Base-by-base conservation (phyloP, 2,329 filamentous ascomycete species). In the Camillea tinctor region DNA sequence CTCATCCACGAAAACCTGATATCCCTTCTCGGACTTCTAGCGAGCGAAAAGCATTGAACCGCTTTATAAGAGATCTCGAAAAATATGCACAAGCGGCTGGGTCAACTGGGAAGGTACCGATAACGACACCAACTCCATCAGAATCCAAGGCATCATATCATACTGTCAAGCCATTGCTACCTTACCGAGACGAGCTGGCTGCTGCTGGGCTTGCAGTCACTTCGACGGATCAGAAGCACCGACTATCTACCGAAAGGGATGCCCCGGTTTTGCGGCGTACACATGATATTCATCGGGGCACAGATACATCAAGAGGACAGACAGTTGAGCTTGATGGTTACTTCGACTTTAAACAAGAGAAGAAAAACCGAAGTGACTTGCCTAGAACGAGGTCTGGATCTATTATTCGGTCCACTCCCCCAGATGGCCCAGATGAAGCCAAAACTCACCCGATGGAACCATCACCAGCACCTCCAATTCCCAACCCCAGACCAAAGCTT, bases 201-300 rank as follows among this genome's bases (percentile, higher is more conserved):
- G 77, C 77, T 59, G 83, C 81, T 57, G 83, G 84, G 1, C 75
- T 87, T 54, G 83, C 84, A 1, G 80, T 87, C 1, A 86, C 84
- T 11, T 85, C 84, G 62, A 75, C 63, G 60, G 84, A 79, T 64
- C 79, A 78, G 70, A 74, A 52, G 5, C 64, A 60, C 20, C 66
- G 49, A 55, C 68, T 50, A 50, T 68, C 59, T 44, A 55, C 44
- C 61, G 69, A 55, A 64, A 61, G 23, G 36, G 52, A 56, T 54
- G 52, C 15, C 30, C 59, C 56, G 50, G 61, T 49, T 61, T 60
- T 55, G n/a, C 21, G 30, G 13, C 58, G 54, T 49, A 52, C 22
- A 4, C 9, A 26, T 24, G 19, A 36, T 53, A 9, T 49, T 56
- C 50, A 40, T 51, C 21, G 64, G 21, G 73, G 64, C 59, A 68